Conservation (phyloP, 2,329 filamentous ascomycete species). For the Phialophora expanda region DNA sequence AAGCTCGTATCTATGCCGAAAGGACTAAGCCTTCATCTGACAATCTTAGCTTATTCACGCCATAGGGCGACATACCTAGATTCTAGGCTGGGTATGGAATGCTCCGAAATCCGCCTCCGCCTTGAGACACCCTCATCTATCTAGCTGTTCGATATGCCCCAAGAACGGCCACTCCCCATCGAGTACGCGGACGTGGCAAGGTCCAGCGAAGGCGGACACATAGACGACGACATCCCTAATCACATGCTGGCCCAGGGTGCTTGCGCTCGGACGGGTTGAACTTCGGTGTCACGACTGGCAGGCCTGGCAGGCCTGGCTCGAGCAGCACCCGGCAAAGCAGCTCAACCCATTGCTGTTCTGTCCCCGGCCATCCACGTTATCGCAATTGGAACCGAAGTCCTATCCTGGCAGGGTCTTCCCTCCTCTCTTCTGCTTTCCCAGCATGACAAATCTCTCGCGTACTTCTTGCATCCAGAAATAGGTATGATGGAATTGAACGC, state of each 20-base stretch:
- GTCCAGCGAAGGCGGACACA: neutral
- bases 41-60: slow-evolving; percentile 15
- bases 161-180: slow-evolving; percentile 17
- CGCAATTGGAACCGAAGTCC: neutral
- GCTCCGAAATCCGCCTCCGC: neutral
- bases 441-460: slow-evolving; percentile 18
- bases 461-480: slow-evolving; percentile 15
- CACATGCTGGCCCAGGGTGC: slow-evolving; percentile 1
- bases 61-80: slow-evolving; percentile 11
- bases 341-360: slow-evolving; percentile 14
- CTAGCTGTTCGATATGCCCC: slow-evolving; percentile 22
- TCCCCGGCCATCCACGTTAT: slow-evolving; percentile 11
- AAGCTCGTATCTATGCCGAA: neutral
- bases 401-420: slow-evolving; percentile 19
- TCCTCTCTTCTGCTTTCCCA: slow-evolving; percentile 19
- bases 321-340: slow-evolving; percentile 3
- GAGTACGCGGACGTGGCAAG: slow-evolving; percentile 22
- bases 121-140: slow-evolving; percentile 8
- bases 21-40: slow-evolving; percentile 4
- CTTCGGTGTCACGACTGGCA: slow-evolving; percentile 8
- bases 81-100: neutral
- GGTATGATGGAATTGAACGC: slow-evolving; percentile 5
- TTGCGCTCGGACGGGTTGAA: slow-evolving; percentile 9
- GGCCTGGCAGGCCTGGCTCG: slow-evolving; percentile 7
- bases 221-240: neutral